A percentile compares a stretch with the other conserved stretches of the same genome.
phyloP scores from a whole-genome alignment of 768 basidiomycete genomes.

The Xerocomellus chrysenteron region DNA sequence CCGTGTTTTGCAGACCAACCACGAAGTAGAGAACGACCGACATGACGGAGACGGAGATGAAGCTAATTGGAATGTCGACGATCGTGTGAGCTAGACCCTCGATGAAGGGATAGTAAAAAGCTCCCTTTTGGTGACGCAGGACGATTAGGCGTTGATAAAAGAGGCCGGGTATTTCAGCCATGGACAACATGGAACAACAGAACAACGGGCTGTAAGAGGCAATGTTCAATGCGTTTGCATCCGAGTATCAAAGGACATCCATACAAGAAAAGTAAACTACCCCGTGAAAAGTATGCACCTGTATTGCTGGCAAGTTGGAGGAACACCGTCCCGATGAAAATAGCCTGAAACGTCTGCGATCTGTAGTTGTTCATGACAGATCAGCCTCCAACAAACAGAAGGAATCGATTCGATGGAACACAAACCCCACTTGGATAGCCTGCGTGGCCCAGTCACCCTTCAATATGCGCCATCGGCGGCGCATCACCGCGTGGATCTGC shows the following conservation, averaged over 20 bases:
- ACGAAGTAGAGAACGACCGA: constrained; percentile 18
- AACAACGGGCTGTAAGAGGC: constrained; percentile 43
- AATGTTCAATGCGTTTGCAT: background rate
- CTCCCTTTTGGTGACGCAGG: constrained; percentile 40
- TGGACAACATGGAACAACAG: constrained; percentile 49
- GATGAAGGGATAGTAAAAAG: constrained; percentile 50
- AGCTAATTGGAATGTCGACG: constrained; percentile 44
- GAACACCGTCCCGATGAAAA: too few species aligned
- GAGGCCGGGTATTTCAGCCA: constrained; percentile 52
- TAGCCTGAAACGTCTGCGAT: constrained; percentile 37
- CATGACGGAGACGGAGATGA: constrained; percentile 18
- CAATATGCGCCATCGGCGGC: too few species aligned
- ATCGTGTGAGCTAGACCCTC: constrained; percentile 45
- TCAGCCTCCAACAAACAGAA: constrained; percentile 1
- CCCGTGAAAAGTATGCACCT: too few species aligned
- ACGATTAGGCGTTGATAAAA: constrained; percentile 46
- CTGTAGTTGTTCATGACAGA: constrained; percentile 28
- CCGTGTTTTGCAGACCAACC: too few species aligned
- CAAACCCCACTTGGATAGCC: too few species aligned
- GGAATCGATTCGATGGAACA: background rate
- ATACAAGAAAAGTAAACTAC: too few species aligned
- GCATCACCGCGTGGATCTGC: too few species aligned
- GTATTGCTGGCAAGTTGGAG: too few species aligned
- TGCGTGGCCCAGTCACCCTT: too few species aligned
- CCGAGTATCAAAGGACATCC: constrained; percentile 15